A percentile compares a stretch with the other conserved stretches of the same genome.
These are phyloP conservation scores for Oidium heveae DNA, from an alignment of 2,329 filamentous ascomycete genomes.

Conservation along the genomic window DNA sequence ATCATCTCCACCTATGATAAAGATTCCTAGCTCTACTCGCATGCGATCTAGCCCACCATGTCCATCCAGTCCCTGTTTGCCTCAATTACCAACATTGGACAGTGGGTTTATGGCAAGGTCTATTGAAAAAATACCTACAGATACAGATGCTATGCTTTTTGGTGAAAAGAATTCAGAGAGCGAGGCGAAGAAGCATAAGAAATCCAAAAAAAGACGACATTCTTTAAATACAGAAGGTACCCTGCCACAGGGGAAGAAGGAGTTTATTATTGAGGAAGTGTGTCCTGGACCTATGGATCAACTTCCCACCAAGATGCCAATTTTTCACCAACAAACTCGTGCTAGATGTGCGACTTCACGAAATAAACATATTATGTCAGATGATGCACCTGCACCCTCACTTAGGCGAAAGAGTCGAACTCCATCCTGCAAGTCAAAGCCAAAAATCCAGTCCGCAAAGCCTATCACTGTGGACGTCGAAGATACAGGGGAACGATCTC, in stretches of 20 bases:
- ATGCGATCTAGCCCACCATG: conserved; percentile 60
- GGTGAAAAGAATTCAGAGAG: not conserved
- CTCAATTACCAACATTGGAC: conserved; percentile 33
- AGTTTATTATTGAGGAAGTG: conserved; percentile 14
- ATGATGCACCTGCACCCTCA: conserved; percentile 11
- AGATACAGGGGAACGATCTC: not conserved
- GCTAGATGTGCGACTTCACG: conserved; percentile 14
- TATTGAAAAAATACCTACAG: conserved; percentile 31
- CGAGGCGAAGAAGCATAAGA: not conserved
- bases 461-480: not conserved
- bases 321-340: conserved; percentile 7
- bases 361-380: conserved; percentile 9
- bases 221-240: not conserved
- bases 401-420: conserved; percentile 5
- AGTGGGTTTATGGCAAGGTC: conserved; percentile 73
- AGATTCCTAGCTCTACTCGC: conserved; percentile 32
- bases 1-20: conserved; percentile 68
- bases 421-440: not conserved
- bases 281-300: conserved; percentile 18
- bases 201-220: not conserved
- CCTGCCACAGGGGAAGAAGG: conserved; percentile 3
- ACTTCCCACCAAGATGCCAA: conserved; percentile 15
- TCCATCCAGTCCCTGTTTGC: conserved; percentile 33
- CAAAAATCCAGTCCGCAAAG: not conserved
- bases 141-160: conserved; percentile 19